Evolutionary conservation across 2,329 filamentous ascomycete species (phyloP).

Genomic region (Stachybotrys elegans): DNA sequence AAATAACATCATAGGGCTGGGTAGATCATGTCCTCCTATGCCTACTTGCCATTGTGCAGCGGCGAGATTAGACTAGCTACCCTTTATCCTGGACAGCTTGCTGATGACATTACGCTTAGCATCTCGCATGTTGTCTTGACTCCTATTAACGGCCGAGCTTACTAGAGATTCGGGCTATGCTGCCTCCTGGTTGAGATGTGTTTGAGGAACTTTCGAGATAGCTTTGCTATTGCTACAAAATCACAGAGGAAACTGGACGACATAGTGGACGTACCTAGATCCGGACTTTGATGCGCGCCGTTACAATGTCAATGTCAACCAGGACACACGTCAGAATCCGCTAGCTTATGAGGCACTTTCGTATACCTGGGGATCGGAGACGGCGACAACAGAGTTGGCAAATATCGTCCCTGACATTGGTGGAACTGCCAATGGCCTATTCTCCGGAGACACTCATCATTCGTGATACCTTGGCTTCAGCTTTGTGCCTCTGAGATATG

Average conservation of each 20-base stretch:
- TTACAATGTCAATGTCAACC: neutral
- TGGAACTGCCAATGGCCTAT: neutral
- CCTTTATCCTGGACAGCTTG: neutral
- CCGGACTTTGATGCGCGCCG: neutral
- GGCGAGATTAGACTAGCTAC: neutral
- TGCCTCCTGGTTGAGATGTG: neutral
- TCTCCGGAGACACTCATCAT: neutral
- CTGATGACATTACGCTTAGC: constrained; percentile 1
- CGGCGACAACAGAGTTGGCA: neutral
- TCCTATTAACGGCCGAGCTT: neutral
- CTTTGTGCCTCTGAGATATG: neutral
- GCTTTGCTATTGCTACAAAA: neutral
- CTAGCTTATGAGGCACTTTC: neutral
- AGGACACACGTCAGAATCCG: neutral
- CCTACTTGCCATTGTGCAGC: neutral
- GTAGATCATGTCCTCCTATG: neutral
- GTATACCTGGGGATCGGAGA: neutral
- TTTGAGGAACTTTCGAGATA: neutral
- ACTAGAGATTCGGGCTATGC: neutral
- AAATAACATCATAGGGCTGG: neutral
- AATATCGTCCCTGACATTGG: neutral
- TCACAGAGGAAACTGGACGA: neutral
- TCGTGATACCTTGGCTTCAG: neutral
- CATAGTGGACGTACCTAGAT: neutral
- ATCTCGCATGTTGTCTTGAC: neutral